Evolutionary conservation across 192 early-diverging fungal genomes (phyloP).

Genomic region (Gigaspora rosea): DNA sequence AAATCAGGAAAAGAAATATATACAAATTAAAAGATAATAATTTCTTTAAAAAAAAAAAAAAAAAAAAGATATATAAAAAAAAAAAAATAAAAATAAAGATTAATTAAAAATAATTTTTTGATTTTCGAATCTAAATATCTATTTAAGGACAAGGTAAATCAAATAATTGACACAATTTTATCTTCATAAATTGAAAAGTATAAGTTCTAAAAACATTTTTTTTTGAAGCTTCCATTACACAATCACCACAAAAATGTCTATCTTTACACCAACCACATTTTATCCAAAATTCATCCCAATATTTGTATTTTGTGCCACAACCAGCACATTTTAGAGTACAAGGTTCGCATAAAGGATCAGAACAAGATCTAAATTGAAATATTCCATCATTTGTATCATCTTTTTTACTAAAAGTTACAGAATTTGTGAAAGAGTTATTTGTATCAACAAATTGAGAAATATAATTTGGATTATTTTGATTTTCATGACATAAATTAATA

Average conservation of each 20-base stretch:
- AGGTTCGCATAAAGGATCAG: background rate
- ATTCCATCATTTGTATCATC: background rate
- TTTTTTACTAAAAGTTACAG: background rate
- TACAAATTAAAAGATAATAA: too few species aligned
- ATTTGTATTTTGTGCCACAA: constrained; percentile 17
- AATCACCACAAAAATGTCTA: constrained; percentile 13
- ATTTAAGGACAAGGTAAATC: constrained; percentile 2
- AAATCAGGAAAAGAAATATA: too few species aligned
- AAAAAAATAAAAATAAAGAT: too few species aligned
- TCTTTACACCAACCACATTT: constrained; percentile 20
- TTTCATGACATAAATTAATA: background rate
- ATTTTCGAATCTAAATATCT: background rate
- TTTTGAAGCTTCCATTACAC: background rate
- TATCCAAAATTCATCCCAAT: constrained; percentile 28
- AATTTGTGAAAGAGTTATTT: background rate
- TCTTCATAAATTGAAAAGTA: background rate
- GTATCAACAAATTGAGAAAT: background rate
- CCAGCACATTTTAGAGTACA: constrained; percentile 1
- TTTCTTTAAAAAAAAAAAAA: too few species aligned
- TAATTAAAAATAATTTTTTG: too few species aligned
- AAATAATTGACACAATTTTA: constrained; percentile 19
- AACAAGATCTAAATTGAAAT: background rate
- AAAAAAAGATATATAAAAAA: too few species aligned
- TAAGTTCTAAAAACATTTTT: background rate
- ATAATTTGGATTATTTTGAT: background rate